These are phyloP conservation scores for Mycena albidolilacea DNA, from an alignment of 768 basidiomycete genomes.

Conservation along the genomic window DNA sequence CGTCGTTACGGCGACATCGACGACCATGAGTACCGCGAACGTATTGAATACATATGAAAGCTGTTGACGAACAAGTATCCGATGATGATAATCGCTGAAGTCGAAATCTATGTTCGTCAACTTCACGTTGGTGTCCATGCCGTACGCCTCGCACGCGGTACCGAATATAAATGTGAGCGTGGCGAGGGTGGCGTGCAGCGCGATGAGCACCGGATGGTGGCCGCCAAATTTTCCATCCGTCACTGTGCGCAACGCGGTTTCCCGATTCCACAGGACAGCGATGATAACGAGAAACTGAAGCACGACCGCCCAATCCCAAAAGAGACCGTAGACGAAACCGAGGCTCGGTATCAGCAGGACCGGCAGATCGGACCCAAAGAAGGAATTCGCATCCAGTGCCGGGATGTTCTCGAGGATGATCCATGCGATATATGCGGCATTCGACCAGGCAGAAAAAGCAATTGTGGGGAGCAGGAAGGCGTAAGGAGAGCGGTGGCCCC, in stretches of 20 bases:
- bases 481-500: conserved; percentile 36
- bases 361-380: conserved; percentile 2
- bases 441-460: conserved; percentile 32
- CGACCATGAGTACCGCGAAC: conserved; percentile 32
- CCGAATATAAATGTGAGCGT: conserved; percentile 32
- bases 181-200: conserved; percentile 29
- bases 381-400: background rate
- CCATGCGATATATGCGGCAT: conserved; percentile 23
- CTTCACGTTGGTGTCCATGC: conserved; percentile 27
- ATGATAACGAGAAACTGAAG: conserved; percentile 34
- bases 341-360: conserved; percentile 19
- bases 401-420: conserved; percentile 34
- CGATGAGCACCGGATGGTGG: conserved; percentile 27
- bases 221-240: conserved; percentile 36
- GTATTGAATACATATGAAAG: conserved; percentile 15
- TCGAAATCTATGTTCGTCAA: background rate
- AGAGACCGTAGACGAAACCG: conserved; percentile 17
- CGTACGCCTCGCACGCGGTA: conserved; percentile 30
- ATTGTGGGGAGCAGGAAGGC: conserved; percentile 35
- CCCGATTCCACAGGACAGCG: conserved; percentile 31
- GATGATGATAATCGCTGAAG: background rate
- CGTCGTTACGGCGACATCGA: conserved; percentile 34
- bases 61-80: background rate
- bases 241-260: conserved; percentile 17
- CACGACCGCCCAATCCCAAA: conserved; percentile 27